Conservation (phyloP, 202 grass and related monocot species). For the Zizania palustris region DNA sequence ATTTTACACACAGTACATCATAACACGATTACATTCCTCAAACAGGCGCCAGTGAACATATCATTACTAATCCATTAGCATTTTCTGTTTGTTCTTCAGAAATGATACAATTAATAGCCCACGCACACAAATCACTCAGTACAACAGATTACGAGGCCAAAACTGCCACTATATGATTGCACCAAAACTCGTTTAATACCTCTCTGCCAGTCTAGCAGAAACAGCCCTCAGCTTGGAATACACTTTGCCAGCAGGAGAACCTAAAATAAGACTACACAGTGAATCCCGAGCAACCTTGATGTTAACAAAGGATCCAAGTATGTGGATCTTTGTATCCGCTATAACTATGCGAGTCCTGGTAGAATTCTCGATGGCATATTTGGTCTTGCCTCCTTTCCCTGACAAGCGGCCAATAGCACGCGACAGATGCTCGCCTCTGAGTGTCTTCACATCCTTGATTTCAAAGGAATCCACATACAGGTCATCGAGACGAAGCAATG, state of each 20-base stretch:
- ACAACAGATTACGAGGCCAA: slow-evolving; percentile 22
- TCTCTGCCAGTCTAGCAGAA: slow-evolving; percentile 74
- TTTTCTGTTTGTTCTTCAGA: slow-evolving; percentile 8
- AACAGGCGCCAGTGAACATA: background rate
- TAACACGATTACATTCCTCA: background rate
- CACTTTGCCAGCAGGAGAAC: slow-evolving; percentile 86
- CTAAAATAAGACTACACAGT: slow-evolving; percentile 83
- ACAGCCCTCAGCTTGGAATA: slow-evolving; percentile 89
- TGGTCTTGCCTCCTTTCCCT: slow-evolving; percentile 91
- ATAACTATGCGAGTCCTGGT: slow-evolving; percentile 90
- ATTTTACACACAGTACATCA: background rate
- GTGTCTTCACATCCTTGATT: slow-evolving; percentile 96
- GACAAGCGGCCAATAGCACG: slow-evolving; percentile 81
- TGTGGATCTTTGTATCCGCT: slow-evolving; percentile 88
- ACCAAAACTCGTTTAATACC: slow-evolving; percentile 44
- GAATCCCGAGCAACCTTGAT: slow-evolving; percentile 90
- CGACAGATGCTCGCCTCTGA: slow-evolving; percentile 84
- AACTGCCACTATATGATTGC: slow-evolving; percentile 24
- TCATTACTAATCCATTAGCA: background rate
- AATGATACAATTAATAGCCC: slow-evolving; percentile 18
- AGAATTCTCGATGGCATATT: slow-evolving; percentile 89
- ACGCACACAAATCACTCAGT: slow-evolving; percentile 26
- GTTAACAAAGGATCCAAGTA: slow-evolving; percentile 92
- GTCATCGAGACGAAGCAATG: slow-evolving; percentile 78
- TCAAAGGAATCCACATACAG: slow-evolving; percentile 89